phyloP scores from a whole-genome alignment of 108 stramenopile species.

The Aurantiochytrium sp. region DNA sequence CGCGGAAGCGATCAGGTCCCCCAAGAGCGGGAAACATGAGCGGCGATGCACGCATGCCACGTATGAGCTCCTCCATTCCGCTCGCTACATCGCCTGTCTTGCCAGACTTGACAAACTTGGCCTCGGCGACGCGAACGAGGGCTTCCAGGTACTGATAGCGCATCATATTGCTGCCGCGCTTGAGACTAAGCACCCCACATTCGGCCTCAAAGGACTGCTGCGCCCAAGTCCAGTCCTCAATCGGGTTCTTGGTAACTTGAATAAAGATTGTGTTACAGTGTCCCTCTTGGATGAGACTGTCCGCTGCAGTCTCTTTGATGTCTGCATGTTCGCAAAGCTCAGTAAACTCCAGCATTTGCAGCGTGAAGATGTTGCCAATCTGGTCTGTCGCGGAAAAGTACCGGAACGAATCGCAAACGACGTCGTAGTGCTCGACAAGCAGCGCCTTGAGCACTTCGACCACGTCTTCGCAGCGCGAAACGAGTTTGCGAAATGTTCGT shows the following conservation, averaged over 20 bases:
- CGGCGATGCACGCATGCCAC: not conserved
- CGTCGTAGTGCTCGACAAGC: not conserved
- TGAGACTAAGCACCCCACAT: not conserved
- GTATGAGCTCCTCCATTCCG: not conserved
- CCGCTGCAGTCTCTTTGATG: constrained; percentile 4
- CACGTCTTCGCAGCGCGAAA: not conserved
- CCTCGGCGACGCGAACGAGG: not conserved
- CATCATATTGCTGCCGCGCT: not conserved
- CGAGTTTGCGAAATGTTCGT: not conserved
- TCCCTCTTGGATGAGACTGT: constrained; percentile 13
- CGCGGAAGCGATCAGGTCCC: not conserved
- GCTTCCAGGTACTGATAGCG: constrained; percentile 6
- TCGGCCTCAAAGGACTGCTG: not conserved
- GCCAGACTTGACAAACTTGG: not conserved
- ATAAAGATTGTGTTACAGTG: constrained; percentile 13
- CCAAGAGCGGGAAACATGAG: not conserved
- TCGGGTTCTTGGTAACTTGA: not conserved
- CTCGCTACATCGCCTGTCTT: not conserved
- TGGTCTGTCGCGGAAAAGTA: not conserved
- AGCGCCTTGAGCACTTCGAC: not conserved
- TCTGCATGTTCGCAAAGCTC: not conserved
- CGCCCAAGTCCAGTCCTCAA: not conserved
- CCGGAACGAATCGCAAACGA: not conserved
- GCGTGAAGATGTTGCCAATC: not conserved
- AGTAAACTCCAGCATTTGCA: constrained; percentile 10